Evolutionary conservation across 495 filamentous ascomycete genomes (phyloP), one percentile per base, ranked within the genome.

Genomic region (Amphirosellinia nigrospora): DNA sequence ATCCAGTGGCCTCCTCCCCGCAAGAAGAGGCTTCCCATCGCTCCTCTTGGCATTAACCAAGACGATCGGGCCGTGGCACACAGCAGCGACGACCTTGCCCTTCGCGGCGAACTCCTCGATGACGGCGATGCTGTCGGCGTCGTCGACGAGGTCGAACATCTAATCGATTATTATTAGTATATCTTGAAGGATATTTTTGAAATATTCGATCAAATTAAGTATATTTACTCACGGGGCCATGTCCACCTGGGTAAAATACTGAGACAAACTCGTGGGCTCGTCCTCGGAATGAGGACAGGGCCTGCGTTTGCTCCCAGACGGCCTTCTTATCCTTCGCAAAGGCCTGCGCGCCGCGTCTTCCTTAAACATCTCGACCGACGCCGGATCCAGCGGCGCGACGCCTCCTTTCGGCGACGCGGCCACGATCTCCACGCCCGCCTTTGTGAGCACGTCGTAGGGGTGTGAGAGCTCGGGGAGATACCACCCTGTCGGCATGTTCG

Each of bases 391-490:
- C 0, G 91, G 89, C 1, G 91, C 89, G 28, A 79, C 82, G 69
- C 92, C 91, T 66, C 92, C 92, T 6, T 80, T 79, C 1, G 92
- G 92, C 1, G 90, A 92, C 68, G 90, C 90, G 30, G 92, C 81
- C 43, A 82, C 84, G 19, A 93, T 78, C 23, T 86, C 78, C 66
- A 81, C 77, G 71, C 88, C 83, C n/a, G 82, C 80, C 21, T 81
- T 71, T 0, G 60, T 56, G 41, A 93, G 84, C 56, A 88, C 82
- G 71, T 89, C 76, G 75, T 89, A 88, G 3, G 91, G 90, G 77
- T 93, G 91, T 32, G 91, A 86, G 72, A 93, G 85, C 73, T 94
- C 91, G 64, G 91, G 87, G 71, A 93, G 78, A 68, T 86, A 93
- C 90, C 90, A 92, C 50, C 91, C 91, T 0, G 89, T 91, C 7